Evolutionary conservation across 371 early-diverging fungal species (phyloP), one percentile per base, ranked within the genome.

Genomic region (Rhizopus stolonifer): DNA sequence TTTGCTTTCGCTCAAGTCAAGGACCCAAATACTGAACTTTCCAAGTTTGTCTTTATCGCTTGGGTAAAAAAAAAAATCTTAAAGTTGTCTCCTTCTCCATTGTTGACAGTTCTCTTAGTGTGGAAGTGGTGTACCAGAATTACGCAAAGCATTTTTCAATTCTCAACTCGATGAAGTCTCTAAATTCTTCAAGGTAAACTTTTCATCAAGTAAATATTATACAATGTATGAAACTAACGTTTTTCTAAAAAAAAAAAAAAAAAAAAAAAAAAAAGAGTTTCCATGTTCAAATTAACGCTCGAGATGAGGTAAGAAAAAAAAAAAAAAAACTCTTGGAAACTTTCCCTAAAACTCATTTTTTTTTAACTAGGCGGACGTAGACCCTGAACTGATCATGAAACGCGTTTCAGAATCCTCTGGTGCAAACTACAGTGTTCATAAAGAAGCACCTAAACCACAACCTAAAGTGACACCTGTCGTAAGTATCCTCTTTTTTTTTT

Each of bases 81-180:
- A n/a, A n/a, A n/a, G n/a, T n/a, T n/a, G n/a, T n/a, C n/a, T n/a
- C n/a, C n/a, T n/a, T n/a, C n/a, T n/a, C n/a, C n/a, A n/a, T n/a
- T n/a, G n/a, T n/a, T 33, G 42, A 17, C 14, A 45, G 15, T 52
- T 9, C 0, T 46, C 7, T 26, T 61, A 91, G 90, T 95, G 95
- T 64, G 96, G 96, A 4, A 91, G 89, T 43, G 96, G 96, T 50
- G 96, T 95, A 7, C 95, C 95, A 6, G 94, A 92, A 48, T 67
- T 82, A 26, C 86, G 89, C 64, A 96, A 96, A 74, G 96, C 90
- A 23, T 79, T 92, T 55, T 92, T 92, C 57, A 86, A 85, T 61
- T 78, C 87, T 22, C 94, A 94, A 54, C 65, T 94, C 29, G 81
- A 81, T 38, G 92, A 95, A 56, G 91, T 92, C 7, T 77, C 82